Conservation (phyloP, 1,139 yeast genomes). For the Yamadazyma sp. region DNA sequence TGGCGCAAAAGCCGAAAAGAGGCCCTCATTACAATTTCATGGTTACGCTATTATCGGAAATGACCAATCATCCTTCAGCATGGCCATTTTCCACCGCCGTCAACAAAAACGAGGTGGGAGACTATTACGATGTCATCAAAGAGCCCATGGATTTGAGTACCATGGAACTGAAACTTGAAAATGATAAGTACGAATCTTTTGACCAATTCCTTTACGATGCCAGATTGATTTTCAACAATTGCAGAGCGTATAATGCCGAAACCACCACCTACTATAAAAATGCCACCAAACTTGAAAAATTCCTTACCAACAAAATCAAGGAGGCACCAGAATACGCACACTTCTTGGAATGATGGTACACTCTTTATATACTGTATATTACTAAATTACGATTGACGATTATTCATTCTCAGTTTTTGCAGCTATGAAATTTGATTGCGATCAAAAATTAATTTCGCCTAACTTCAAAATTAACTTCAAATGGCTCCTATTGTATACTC, state of each 20-base stretch:
- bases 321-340: constrained; percentile 75
- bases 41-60: constrained; percentile 82
- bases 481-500: constrained; percentile 42
- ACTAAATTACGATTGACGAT: neutral
- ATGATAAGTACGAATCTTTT: constrained; percentile 85
- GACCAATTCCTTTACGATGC: constrained; percentile 92
- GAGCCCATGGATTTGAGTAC: constrained; percentile 99
- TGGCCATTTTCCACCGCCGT: constrained; percentile 98
- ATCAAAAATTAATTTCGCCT: neutral
- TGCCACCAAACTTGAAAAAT: constrained; percentile 90
- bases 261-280: constrained; percentile 86
- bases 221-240: constrained; percentile 81
- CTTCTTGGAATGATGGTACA: constrained; percentile 27
- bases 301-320: constrained; percentile 73
- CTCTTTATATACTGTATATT: constrained; percentile 1
- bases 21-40: constrained; percentile 94
- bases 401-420: neutral
- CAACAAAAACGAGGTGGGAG: constrained; percentile 90
- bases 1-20: constrained; percentile 92
- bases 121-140: constrained; percentile 91
- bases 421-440: neutral
- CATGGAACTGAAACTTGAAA: constrained; percentile 91
- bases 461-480: too few relatives aligned
- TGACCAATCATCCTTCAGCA: constrained; percentile 95
- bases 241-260: constrained; percentile 86